Conservation (phyloP, 83 land plant species). For the Thuja plicata region DNA sequence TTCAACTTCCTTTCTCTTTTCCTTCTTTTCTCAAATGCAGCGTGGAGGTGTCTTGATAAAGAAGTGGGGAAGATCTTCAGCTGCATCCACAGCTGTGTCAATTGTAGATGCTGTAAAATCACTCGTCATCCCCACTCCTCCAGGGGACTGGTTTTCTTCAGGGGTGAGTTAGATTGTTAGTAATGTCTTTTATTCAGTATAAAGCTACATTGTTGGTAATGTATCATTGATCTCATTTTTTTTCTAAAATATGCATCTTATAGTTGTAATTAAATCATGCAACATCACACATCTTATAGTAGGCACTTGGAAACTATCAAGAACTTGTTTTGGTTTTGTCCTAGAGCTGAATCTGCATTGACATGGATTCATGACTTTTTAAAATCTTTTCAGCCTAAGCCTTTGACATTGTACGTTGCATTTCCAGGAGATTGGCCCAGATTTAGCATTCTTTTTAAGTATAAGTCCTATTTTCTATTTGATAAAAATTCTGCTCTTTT, state of each 20-base stretch:
- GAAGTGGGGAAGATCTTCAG: constrained; percentile 99
- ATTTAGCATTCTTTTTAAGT: no score
- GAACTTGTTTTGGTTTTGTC: no score
- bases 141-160: constrained; percentile 98
- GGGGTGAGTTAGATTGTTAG: constrained; percentile 45
- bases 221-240: neutral
- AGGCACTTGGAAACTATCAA: no score
- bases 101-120: constrained; percentile 94
- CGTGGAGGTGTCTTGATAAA: constrained; percentile 88
- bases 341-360: no score
- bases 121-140: constrained; percentile 81
- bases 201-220: constrained; percentile 15
- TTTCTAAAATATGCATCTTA: neutral
- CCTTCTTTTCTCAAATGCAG: constrained; percentile 34
- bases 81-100: constrained; percentile 97
- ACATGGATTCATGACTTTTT: no score
- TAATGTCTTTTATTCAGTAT: constrained; percentile 78
- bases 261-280: neutral
- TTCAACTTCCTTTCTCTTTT: neutral
- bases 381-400: no score
- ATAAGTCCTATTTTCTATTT: no score
- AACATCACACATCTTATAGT: neutral
- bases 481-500: no score
- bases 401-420: no score
- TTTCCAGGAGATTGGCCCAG: no score